These are phyloP conservation scores for Quercus tomentella DNA, from an alignment of 331 rosid species.

Conservation along the genomic window DNA sequence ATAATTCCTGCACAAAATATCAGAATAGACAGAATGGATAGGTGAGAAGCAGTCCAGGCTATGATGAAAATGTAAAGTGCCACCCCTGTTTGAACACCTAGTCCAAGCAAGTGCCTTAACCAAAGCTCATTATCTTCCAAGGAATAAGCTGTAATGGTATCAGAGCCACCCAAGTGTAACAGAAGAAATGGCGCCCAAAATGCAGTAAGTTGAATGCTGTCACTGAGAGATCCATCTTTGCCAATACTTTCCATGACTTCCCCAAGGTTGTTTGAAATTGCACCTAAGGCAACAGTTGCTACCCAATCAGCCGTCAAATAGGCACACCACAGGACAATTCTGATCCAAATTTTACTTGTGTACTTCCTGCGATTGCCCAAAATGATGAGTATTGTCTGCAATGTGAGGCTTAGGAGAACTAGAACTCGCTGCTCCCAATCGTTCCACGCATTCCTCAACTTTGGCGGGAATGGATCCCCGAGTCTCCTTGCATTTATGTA, in stretches of 20 bases:
- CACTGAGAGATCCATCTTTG: too few relatives aligned
- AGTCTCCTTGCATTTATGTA: too few relatives aligned
- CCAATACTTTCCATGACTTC: not conserved
- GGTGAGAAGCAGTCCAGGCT: not conserved
- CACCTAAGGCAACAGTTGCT: constrained; percentile 1
- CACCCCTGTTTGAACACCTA: too few relatives aligned
- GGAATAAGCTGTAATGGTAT: too few relatives aligned
- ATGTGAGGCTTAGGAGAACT: not conserved
- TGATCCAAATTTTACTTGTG: not conserved
- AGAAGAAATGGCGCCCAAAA: too few relatives aligned
- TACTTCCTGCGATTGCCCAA: not conserved
- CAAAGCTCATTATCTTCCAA: too few relatives aligned
- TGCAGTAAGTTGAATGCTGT: too few relatives aligned
- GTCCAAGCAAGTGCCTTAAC: too few relatives aligned
- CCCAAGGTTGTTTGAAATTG: not conserved
- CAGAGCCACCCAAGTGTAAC: too few relatives aligned
- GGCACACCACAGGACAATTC: not conserved
- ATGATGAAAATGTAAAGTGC: not conserved
- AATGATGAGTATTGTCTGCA: not conserved
- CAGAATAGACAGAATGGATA: not conserved
- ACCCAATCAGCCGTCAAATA: not conserved
- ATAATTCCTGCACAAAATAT: constrained; percentile 1
- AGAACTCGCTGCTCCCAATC: not conserved
- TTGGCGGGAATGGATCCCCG: accelerated
- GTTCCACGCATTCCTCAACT: not conserved